A percentile compares a stretch with the other conserved stretches of the same genome.
phyloP scores from a whole-genome alignment of 129 eudicot genomes.

The Scalesia atractyloides region DNA sequence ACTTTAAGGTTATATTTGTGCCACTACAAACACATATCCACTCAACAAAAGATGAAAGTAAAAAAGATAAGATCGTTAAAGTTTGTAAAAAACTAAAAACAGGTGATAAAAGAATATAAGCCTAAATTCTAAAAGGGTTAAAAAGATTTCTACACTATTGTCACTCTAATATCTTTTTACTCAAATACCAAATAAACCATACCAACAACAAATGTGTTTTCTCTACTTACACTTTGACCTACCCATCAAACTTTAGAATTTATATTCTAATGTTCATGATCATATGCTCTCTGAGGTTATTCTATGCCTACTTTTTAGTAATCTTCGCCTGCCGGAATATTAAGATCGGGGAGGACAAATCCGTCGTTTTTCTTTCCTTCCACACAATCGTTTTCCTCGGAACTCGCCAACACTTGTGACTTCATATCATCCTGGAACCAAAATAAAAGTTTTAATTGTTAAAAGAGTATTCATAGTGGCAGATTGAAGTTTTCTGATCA shows the following conservation, averaged over 20 bases:
- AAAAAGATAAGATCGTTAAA: background rate
- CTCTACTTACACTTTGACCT: slow-evolving; percentile 35
- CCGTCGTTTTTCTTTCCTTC: slow-evolving; percentile 12
- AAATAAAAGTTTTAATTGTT: background rate
- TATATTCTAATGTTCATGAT: slow-evolving; percentile 31
- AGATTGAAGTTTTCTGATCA: background rate
- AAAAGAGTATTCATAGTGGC: background rate
- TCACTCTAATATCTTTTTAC: slow-evolving; percentile 24
- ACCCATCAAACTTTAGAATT: slow-evolving; percentile 41
- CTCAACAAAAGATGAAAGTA: background rate
- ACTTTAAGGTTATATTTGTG: too few species aligned
- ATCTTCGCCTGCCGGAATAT: slow-evolving; percentile 33
- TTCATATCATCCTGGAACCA: slow-evolving; percentile 20
- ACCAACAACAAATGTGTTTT: background rate
- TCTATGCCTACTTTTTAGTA: slow-evolving; percentile 34
- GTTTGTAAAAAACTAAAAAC: background rate
- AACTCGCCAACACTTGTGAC: background rate
- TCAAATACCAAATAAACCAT: slow-evolving; percentile 23
- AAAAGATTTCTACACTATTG: slow-evolving; percentile 30
- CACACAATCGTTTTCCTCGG: background rate
- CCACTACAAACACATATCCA: background rate
- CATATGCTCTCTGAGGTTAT: slow-evolving; percentile 29
- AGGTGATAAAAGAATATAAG: slow-evolving; percentile 30
- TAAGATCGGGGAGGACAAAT: slow-evolving; percentile 39
- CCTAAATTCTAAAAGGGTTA: slow-evolving; percentile 17